These are phyloP conservation scores for Pythium dissimile DNA, from an alignment of 352 stramenopile species.

Conservation along the genomic window DNA sequence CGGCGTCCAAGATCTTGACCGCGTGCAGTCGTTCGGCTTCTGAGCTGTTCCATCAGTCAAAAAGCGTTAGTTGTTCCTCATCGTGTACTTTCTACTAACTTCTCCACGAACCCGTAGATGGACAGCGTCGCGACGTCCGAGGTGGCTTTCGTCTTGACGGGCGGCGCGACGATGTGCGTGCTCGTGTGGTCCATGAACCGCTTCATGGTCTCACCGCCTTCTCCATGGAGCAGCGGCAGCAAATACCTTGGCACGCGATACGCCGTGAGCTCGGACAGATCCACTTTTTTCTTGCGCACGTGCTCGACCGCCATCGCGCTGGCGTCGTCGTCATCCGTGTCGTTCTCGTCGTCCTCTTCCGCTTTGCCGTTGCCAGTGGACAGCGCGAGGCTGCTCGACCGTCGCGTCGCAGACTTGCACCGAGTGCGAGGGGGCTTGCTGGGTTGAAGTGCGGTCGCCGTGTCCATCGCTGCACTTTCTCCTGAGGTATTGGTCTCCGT, in stretches of 20 bases:
- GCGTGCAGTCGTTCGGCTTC: slow-evolving; percentile 51
- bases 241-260: slow-evolving; percentile 65
- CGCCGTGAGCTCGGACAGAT: slow-evolving; percentile 75
- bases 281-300: slow-evolving; percentile 55
- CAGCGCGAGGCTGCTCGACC: slow-evolving; percentile 10
- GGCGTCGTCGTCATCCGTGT: slow-evolving; percentile 16
- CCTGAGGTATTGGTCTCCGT: neutral
- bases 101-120: slow-evolving; percentile 76
- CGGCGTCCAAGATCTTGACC: slow-evolving; percentile 53
- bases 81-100: too few species aligned
- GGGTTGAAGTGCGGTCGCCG: too few species aligned
- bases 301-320: slow-evolving; percentile 51
- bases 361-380: neutral
- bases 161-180: slow-evolving; percentile 74
- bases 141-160: slow-evolving; percentile 16
- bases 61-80: too few species aligned
- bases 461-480: too few species aligned
- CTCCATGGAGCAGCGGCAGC: slow-evolving; percentile 64
- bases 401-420: neutral
- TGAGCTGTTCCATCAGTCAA: slow-evolving; percentile 13
- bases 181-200: slow-evolving; percentile 77
- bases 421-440: neutral
- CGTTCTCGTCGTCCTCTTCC: slow-evolving; percentile 17
- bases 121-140: slow-evolving; percentile 47
- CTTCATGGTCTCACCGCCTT: slow-evolving; percentile 63